Evolutionary conservation across 2,329 filamentous ascomycete genomes (phyloP), one percentile per base, ranked within the genome.

Genomic region (Colletotrichum ledebouriae): DNA sequence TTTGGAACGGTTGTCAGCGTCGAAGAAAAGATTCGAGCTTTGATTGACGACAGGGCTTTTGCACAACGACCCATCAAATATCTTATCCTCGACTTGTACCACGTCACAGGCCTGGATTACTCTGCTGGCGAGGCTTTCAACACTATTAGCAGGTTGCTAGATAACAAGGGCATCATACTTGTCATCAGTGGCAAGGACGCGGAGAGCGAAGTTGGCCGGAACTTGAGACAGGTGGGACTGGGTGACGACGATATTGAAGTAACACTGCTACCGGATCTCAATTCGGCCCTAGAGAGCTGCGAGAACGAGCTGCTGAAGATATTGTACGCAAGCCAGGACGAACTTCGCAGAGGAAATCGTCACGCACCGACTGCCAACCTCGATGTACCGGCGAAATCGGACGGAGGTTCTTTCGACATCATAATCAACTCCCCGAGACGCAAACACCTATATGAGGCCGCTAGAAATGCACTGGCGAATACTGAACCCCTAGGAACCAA

Each of bases 1-100:
- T 99, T 99, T 73, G 96, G 96, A 15, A 98, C 94, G 3, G 97
- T 99, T 72, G 95, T 98, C 60, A 94, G 93, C 55, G 95, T 99
- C 0, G 96, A 99, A 78, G 92, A 93, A 71, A 92, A 92, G 71
- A 94, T 98, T 70, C 89, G 94, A 22, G 89, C 86, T 4, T 82
- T 98, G 37, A 90, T 98, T 53, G 90, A 94, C 33, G 94, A 97
- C 34, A 90, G 95, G 70, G 87, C 90, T 2, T 98, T 98, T 76
- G 83, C 84, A 29, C 83, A 88, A 71, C 87, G 90, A 59, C 94
- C 95, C 0, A 96, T 98, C 76, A 91, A 93, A 72, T 99, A 94
- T 77, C 84, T 99, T 47, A 89, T 99, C 17, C 84, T 99, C 44
- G 96, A 99, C 76, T 87, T 99, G 73, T 90, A 89, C 71, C 92